Evolutionary conservation across 2,329 filamentous ascomycete species (phyloP).

Genomic region (Fusarium sp.): DNA sequence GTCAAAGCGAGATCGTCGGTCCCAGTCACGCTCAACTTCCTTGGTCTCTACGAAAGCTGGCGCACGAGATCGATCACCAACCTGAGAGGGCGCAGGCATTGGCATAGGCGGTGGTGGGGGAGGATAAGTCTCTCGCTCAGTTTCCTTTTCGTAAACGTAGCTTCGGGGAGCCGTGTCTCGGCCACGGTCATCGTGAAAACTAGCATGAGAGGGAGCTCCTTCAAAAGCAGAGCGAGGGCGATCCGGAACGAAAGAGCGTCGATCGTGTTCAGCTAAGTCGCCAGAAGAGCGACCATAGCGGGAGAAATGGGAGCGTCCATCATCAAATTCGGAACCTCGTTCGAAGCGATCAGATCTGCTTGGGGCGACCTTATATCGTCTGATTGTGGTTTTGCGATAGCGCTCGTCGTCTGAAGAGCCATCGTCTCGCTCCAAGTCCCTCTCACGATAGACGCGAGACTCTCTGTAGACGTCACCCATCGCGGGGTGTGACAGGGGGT

Average conservation of each 20-base stretch:
- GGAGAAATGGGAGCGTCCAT: conserved; percentile 56
- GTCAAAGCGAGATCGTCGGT: conserved; percentile 51
- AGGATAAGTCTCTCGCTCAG: conserved; percentile 35
- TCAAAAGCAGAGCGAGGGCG: conserved; percentile 62
- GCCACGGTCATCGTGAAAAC: conserved; percentile 57
- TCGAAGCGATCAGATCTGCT: conserved; percentile 52
- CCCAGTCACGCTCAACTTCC: conserved; percentile 54
- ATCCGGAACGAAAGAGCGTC: conserved; percentile 56
- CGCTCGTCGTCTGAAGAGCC: conserved; percentile 54
- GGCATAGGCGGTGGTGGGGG: conserved; percentile 35
- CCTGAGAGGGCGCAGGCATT: conserved; percentile 34
- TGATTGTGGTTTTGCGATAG: conserved; percentile 58
- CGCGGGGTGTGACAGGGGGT: conserved; percentile 36
- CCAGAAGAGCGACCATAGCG: conserved; percentile 49
- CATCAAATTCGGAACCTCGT: conserved; percentile 54
- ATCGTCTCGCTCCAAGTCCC: conserved; percentile 45
- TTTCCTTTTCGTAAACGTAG: conserved; percentile 36
- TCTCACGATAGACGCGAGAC: conserved; percentile 48
- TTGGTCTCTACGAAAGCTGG: conserved; percentile 48
- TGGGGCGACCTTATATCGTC: conserved; percentile 60
- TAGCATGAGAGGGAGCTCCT: conserved; percentile 49
- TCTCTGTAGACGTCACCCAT: conserved; percentile 48
- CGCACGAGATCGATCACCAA: conserved; percentile 42
- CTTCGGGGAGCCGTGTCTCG: conserved; percentile 41
- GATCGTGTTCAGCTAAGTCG: conserved; percentile 54